Conservation (phyloP, 1,284 basidiomycete species). For the Lentinula novae-zelandiae region DNA sequence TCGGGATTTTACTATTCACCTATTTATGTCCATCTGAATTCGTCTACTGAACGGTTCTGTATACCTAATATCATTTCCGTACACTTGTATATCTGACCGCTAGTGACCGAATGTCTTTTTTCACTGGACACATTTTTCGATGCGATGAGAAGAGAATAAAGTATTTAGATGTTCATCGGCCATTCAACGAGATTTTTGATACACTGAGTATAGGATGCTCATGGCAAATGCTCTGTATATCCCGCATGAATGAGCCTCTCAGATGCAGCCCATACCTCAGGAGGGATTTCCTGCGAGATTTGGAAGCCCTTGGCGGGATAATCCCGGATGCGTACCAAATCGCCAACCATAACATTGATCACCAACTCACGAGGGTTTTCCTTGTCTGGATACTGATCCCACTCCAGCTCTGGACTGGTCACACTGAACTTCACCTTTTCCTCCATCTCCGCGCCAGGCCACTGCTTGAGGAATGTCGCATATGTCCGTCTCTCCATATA, state of each 20-base stretch:
- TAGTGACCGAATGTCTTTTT: too few relatives aligned
- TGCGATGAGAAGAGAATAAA: too few relatives aligned
- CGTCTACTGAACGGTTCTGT: neutral
- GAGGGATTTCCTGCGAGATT: neutral
- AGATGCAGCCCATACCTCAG: neutral
- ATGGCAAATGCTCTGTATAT: neutral
- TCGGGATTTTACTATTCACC: neutral
- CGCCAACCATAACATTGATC: neutral
- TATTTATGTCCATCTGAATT: neutral
- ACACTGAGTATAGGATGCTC: neutral
- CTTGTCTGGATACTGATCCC: neutral
- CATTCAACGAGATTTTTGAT: too few relatives aligned
- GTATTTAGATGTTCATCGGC: too few relatives aligned
- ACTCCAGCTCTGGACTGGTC: neutral
- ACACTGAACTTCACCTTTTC: neutral
- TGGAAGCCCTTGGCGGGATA: slow-evolving; percentile 1
- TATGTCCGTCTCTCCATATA: slow-evolving; percentile 4
- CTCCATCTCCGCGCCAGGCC: neutral
- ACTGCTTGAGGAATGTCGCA: slow-evolving; percentile 1
- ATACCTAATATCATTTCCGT: neutral
- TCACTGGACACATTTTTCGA: too few relatives aligned
- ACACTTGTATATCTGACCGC: too few relatives aligned
- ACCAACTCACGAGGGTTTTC: neutral
- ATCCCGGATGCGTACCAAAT: neutral
- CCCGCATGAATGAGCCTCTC: neutral